Base-by-base conservation (phyloP, 768 basidiomycete species). In the Phaffia tasmanica region DNA sequence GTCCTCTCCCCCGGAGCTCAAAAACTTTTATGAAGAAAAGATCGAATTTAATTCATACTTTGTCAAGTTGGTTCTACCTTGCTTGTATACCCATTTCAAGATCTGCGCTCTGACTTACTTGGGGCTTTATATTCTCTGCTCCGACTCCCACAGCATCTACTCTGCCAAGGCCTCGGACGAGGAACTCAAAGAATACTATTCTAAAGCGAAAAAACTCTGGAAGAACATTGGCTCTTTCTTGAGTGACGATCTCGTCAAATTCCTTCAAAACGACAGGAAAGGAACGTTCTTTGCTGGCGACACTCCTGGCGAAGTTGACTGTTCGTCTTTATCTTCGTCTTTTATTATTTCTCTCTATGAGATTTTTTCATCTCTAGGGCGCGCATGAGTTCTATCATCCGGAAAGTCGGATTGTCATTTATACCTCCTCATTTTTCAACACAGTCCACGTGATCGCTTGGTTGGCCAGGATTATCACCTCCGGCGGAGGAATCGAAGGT, bases 211-310 rank as follows among this genome's bases (percentile, higher is more conserved):
- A 1, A 18, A 57, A 14, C 57, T 65, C 16, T 65, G 64, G 64
- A 46, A n/a, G 7, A 29, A 11, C 49, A 48, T 65, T 46, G 64
- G 64, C 2, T 1, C 23, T 7, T 65, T 65, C 58, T 9, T 86
- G 71, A 80, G 81, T 61, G 83, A 82, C 69, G 77, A 80, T 0
- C 75, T 82, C 14, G 72, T 76, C 53, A 81, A 76, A 70, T 71
- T 84, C 51, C 72, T 81, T 16, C 42, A 78, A 76, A 69, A 81
- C 78, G 16, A 51, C 23, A 29, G 30, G 16, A 54, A 51, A 42
- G 64, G 64, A 32, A 11, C 50, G 1, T 58, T 42, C 49, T 54
- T 35, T 59, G 57, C 30, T 25, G 64, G 64, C 6, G 49, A 64
- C 21, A 2, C 46, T 42, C 64, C 64, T 3, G 64, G 64, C 47